These are phyloP conservation scores for Pyrus bretschneideri DNA, from an alignment of 306 rosid species.

Conservation along the genomic window DNA sequence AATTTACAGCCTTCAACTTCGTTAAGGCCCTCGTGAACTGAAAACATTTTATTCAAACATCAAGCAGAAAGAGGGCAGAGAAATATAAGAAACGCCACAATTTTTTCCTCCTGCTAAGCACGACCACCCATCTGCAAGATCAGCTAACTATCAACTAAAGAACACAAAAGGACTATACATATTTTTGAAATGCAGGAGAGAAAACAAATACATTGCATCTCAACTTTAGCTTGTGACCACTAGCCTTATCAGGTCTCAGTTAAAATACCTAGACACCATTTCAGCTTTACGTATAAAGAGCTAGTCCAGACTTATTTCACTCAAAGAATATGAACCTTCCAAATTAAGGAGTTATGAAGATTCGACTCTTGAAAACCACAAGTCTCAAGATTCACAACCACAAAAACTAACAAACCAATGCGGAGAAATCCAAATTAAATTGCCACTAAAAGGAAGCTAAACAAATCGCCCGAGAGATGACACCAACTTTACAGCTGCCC, in stretches of 20 bases:
- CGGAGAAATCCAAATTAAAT: background rate
- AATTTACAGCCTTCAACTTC: constrained; percentile 16
- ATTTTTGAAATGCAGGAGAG: background rate
- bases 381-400: background rate
- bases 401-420: background rate
- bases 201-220: background rate
- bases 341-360: background rate
- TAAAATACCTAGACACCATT: background rate
- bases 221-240: background rate
- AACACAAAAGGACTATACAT: constrained; percentile 4
- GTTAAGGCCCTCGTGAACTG: background rate
- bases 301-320: background rate
- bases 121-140: constrained; percentile 33
- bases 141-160: constrained; percentile 7
- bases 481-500: background rate
- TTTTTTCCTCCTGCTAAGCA: constrained; percentile 19
- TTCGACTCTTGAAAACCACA: background rate
- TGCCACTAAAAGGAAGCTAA: background rate
- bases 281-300: background rate
- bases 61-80: constrained; percentile 3
- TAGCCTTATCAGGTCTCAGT: background rate
- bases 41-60: constrained; percentile 13
- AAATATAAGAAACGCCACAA: constrained; percentile 4
- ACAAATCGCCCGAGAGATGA: background rate
- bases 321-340: no score